Conservation (phyloP, 495 filamentous ascomycete species). For the Aspergillus nidulans region DNA sequence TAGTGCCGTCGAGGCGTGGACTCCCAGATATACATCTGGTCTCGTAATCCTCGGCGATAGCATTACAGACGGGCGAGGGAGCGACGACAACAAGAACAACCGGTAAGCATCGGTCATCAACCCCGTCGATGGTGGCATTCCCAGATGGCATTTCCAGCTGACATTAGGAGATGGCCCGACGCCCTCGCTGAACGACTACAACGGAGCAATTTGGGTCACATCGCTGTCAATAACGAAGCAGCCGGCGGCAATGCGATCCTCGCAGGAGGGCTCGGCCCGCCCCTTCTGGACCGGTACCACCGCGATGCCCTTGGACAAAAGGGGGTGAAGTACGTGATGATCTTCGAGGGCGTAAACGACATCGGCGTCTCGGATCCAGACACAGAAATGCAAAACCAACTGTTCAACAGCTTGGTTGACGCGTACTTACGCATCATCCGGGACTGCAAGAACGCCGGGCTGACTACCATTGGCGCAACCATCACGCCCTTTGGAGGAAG, state of each 20-base stretch:
- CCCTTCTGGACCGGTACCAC: conserved; percentile 56
- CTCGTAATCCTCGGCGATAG: conserved; percentile 67
- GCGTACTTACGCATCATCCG: conserved; percentile 56
- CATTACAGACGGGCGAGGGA: conserved; percentile 68
- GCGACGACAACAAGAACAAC: conserved; percentile 59
- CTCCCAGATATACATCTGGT: conserved; percentile 35
- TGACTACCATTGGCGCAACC: conserved; percentile 59
- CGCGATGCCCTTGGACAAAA: conserved; percentile 57
- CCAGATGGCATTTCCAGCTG: no score
- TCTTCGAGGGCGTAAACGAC: conserved; percentile 75
- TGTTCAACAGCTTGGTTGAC: conserved; percentile 48
- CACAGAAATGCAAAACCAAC: conserved; percentile 40
- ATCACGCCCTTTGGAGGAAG: conserved; percentile 61
- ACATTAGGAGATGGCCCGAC: conserved; percentile 57
- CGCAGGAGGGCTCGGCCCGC: conserved; percentile 58
- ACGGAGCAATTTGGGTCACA: conserved; percentile 37
- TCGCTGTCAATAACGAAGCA: conserved; percentile 66
- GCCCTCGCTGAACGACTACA: conserved; percentile 55
- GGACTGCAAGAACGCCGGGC: conserved; percentile 51
- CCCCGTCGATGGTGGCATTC: no score
- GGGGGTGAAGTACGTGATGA: conserved; percentile 57
- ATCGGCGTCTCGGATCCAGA: conserved; percentile 53
- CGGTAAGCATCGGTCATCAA: no score
- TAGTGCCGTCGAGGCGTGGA: conserved; percentile 55
- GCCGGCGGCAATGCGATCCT: conserved; percentile 69